Conservation (phyloP, 331 rosid genomes). For the Pyrus hybrid region DNA sequence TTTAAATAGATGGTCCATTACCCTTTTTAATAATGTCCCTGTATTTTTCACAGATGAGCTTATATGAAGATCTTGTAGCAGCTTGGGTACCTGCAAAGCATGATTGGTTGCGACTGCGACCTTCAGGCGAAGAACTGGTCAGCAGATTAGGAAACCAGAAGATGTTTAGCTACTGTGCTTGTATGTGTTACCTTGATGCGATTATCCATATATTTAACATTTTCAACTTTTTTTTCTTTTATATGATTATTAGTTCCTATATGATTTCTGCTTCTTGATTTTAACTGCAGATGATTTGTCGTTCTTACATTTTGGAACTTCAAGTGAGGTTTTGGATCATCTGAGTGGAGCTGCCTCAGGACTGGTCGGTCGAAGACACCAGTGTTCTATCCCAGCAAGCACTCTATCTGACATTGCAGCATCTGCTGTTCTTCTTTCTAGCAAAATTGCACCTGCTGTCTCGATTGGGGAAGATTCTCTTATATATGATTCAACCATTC, state of each 20-base stretch:
- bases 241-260: neutral
- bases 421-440: conserved; percentile 79
- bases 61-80: conserved; percentile 91
- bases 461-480: conserved; percentile 94
- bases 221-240: neutral
- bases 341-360: conserved; percentile 59
- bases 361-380: conserved; percentile 78
- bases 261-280: conserved; percentile 7
- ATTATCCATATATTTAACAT: conserved; percentile 2
- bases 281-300: conserved; percentile 63
- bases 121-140: conserved; percentile 68
- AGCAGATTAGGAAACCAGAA: conserved; percentile 61
- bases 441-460: conserved; percentile 67
- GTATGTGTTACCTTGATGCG: conserved; percentile 33
- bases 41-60: conserved; percentile 59
- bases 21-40: neutral
- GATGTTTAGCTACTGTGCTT: conserved; percentile 90
- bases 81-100: conserved; percentile 98
- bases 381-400: conserved; percentile 87
- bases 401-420: conserved; percentile 83
- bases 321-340: conserved; percentile 92
- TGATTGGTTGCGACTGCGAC: conserved; percentile 77
- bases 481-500: conserved; percentile 78
- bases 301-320: conserved; percentile 94
- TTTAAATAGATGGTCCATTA: no score